These are phyloP conservation scores for Barnettozyma pratensis DNA, from an alignment of 805 yeast genomes.

Conservation along the genomic window DNA sequence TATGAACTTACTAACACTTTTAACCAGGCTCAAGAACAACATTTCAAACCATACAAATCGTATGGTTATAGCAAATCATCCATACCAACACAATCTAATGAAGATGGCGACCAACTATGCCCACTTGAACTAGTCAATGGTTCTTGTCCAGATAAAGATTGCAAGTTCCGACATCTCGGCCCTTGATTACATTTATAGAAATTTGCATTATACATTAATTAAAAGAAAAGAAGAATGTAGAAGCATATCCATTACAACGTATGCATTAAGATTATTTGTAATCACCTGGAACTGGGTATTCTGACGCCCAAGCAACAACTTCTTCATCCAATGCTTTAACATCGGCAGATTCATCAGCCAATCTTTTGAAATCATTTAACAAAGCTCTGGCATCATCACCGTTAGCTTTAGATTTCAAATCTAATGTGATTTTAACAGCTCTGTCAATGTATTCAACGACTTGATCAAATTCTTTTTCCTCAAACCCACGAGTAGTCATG, in stretches of 20 bases:
- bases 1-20: constrained; percentile 17
- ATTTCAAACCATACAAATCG: constrained; percentile 22
- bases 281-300: constrained; percentile 88
- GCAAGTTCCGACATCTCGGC: constrained; percentile 20
- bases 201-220: background rate
- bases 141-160: constrained; percentile 16
- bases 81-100: background rate
- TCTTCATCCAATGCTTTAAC: constrained; percentile 57
- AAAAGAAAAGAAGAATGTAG: background rate
- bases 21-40: constrained; percentile 13
- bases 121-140: constrained; percentile 22
- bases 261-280: constrained; percentile 3
- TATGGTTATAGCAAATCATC: constrained; percentile 8
- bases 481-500: constrained; percentile 95
- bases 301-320: constrained; percentile 65
- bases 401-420: constrained; percentile 50
- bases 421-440: constrained; percentile 68
- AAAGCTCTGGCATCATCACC: constrained; percentile 53
- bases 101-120: constrained; percentile 14
- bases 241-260: too few relatives aligned
- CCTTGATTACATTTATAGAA: background rate
- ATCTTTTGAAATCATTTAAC: constrained; percentile 61
- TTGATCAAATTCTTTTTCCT: constrained; percentile 76
- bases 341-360: constrained; percentile 57
- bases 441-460: constrained; percentile 77